Percentiles rank a stretch among this genome's conserved stretches.
phyloP scores from a whole-genome alignment of 495 filamentous ascomycete species.

The Podospora pseudopauciseta region DNA sequence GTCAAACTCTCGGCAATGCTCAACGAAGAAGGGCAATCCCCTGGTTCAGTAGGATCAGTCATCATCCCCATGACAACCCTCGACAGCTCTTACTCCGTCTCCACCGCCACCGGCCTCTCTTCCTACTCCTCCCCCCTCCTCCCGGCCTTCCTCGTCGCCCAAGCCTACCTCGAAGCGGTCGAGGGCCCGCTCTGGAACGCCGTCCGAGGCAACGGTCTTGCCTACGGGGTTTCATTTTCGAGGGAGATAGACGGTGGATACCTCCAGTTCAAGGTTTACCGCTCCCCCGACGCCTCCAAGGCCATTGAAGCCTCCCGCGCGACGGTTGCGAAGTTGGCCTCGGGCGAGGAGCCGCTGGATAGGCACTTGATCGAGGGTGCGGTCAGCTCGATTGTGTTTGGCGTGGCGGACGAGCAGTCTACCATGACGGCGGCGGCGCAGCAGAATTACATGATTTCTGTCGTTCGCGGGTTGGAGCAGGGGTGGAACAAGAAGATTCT shows the following conservation, averaged over 20 bases:
- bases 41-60: constrained; percentile 67
- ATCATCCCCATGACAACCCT: constrained; percentile 88
- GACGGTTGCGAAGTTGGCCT: constrained; percentile 54
- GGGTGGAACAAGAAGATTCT: constrained; percentile 76
- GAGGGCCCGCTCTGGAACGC: constrained; percentile 94
- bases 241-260: constrained; percentile 74
- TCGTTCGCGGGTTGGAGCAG: constrained; percentile 69
- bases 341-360: constrained; percentile 65
- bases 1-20: constrained; percentile 54
- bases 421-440: constrained; percentile 77
- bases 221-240: constrained; percentile 77
- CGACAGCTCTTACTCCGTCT: constrained; percentile 84
- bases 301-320: constrained; percentile 74
- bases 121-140: constrained; percentile 72
- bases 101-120: constrained; percentile 67
- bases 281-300: constrained; percentile 83
- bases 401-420: constrained; percentile 78
- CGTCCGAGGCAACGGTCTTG: constrained; percentile 85
- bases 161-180: constrained; percentile 84
- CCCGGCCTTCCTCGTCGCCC: constrained; percentile 80
- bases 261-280: constrained; percentile 76
- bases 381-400: constrained; percentile 79
- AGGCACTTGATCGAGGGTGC: constrained; percentile 82
- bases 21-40: constrained; percentile 63
- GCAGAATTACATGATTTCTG: constrained; percentile 76